phyloP scores from a whole-genome alignment of 371 early-diverging fungal genomes.

The Haplosporangium sp. region DNA sequence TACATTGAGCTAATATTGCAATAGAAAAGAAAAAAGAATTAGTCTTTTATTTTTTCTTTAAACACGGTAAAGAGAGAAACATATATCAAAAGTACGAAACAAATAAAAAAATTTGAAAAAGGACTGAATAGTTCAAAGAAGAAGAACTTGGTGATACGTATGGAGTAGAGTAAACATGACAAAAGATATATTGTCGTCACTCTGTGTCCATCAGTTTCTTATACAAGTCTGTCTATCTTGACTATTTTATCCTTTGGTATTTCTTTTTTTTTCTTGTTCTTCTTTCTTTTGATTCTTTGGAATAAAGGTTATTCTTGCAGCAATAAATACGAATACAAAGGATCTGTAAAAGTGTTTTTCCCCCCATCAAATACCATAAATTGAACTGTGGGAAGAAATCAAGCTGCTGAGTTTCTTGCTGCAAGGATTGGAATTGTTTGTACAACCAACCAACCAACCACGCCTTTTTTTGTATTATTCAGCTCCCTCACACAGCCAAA shows the following conservation, averaged over 20 bases:
- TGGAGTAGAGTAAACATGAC: too few relatives aligned
- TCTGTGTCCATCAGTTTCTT: background rate
- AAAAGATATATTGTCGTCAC: too few relatives aligned
- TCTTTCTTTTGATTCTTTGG: constrained; percentile 1
- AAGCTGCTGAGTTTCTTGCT: constrained; percentile 8
- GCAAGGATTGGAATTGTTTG: background rate
- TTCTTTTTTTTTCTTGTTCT: constrained; percentile 14
- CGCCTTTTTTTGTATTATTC: constrained; percentile 1
- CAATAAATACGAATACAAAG: background rate
- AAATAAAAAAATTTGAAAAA: constrained; percentile 27
- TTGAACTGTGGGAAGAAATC: constrained; percentile 40
- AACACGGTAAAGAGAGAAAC: too few relatives aligned
- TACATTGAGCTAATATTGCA: constrained; percentile 42
- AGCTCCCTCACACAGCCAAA: constrained; percentile 7
- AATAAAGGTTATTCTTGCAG: background rate
- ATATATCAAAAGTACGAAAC: constrained; percentile 47
- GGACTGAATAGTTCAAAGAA: background rate
- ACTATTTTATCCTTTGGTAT: background rate
- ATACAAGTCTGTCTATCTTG: too few relatives aligned
- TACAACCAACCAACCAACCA: too few relatives aligned
- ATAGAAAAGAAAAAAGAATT: too few relatives aligned
- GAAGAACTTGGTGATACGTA: background rate
- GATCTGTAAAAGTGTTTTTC: background rate
- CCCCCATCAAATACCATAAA: constrained; percentile 6
- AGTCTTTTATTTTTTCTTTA: too few relatives aligned